Base-by-base conservation (phyloP, 768 basidiomycete species). In the Naganishia kalamii region DNA sequence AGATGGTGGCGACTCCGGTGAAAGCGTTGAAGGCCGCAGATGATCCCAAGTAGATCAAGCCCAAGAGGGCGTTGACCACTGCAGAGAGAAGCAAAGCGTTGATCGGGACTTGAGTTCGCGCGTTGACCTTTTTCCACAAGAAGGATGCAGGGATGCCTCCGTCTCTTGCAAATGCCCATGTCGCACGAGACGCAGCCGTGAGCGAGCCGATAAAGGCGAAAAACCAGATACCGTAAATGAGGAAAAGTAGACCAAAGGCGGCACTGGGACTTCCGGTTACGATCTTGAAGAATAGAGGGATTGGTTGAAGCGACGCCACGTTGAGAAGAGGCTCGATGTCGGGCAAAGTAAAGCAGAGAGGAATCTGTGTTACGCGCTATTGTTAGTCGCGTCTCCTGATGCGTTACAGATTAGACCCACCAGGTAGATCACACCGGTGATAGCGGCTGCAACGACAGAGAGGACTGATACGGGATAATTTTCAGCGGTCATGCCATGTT, bases 81-180 rank as follows among this genome's bases (percentile, higher is more conserved):
- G 85, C 84, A 13, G 85, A 85, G 8, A 87, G 81, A 10, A 86
- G 69, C 65, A 86, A 81, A 0, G 86, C 85, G 68, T 86, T 84
- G 44, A 86, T 77, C 0, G 86, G 86, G 4, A 86, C 81, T 68
- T 82, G 83, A 30, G 78, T 71, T 10, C 79, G 65, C 41, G 74
- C 68, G 44, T 78, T 65, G 70, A 87, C 80, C 52, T 77, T 78
- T 7, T 82, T 76, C 78, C 86, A 86, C 63, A 79, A 70, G 12
- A 65, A 52, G 37, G 83, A 81, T 47, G 83, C 81, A 1, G 86
- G 87, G 44, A 87, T 84, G 0, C 84, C 87, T 65, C 81, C 81
- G 77, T 87, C 87, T 2, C 87, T 81, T 0, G 86, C 84, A 73
- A 88, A 87, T 49, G 84, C 84, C 87, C 86, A 87, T 2, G 86